These are phyloP conservation scores for Isatis tinctoria DNA, from an alignment of 345 rosid species.

Conservation along the genomic window DNA sequence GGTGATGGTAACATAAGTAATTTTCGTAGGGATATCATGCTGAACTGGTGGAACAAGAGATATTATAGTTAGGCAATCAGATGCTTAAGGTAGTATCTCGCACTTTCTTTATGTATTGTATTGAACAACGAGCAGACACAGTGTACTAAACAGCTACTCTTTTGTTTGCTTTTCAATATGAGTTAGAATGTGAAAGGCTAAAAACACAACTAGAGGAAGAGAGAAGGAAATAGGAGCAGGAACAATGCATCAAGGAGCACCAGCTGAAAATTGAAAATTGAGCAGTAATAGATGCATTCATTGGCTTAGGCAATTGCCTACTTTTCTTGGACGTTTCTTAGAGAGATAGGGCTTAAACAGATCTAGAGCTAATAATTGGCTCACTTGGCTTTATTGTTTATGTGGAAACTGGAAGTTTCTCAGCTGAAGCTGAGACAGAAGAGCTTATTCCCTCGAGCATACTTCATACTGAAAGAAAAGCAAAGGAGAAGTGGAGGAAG, in stretches of 20 bases:
- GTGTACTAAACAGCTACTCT: not conserved
- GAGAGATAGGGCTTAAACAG: not conserved
- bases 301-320: not conserved
- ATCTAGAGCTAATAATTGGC: not conserved
- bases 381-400: too few relatives aligned
- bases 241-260: conserved; percentile 63
- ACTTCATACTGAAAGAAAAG: too few relatives aligned
- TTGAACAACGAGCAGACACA: not conserved
- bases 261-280: conserved; percentile 60
- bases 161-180: conserved; percentile 56
- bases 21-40: too few relatives aligned
- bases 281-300: conserved; percentile 26
- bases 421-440: too few relatives aligned
- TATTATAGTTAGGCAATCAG: conserved; percentile 77
- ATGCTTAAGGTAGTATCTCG: conserved; percentile 71
- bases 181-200: too few relatives aligned
- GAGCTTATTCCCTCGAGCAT: too few relatives aligned
- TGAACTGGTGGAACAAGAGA: too few relatives aligned
- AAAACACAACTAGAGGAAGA: too few relatives aligned
- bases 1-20: too few relatives aligned
- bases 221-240: conserved; percentile 68
- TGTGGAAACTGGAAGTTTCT: too few relatives aligned
- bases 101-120: not conserved
- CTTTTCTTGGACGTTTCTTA: not conserved
- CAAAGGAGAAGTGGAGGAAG: too few relatives aligned